Base-by-base conservation (phyloP, 225 moss, liverwort and hornwort genomes). In the Polytrichum commune region DNA sequence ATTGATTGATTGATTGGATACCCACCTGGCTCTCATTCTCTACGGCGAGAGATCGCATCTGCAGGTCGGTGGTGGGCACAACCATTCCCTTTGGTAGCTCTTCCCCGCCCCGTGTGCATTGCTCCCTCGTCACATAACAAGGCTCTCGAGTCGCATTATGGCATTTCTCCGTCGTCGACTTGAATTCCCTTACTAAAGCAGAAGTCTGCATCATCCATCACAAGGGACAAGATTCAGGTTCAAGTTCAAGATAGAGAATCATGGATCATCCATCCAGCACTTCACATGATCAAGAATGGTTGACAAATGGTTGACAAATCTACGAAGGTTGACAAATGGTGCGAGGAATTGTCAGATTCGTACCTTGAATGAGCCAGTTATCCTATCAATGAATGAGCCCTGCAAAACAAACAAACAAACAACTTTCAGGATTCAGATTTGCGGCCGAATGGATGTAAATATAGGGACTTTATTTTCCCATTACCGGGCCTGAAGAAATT, bases 51-150 rank as follows among this genome's bases (percentile, higher is more conserved):
- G 92, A 85, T 68, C 92, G 79, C 75, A 79, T 73, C 77, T 92
- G 90, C 73, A 90, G 79, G 77, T 95, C 90, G 27, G 90, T 78
- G 25, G 89, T 90, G 60, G 87, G 65, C 78, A 78, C 85, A 53
- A 92, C 64, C 46, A 95, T 86, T 63, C 79, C 86, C 30, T 63
- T 74, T 19, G 90, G 95, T 53, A 95, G 18, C 3, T 73, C 70
- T 56, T 83, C 77, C 9, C 61, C 80, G 60, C 54, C 63, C 19
- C 63, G 69, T 53, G 8, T 73, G 62, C 75, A 70, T 7, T 79
- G 84, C 28, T 53, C 53, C 71, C 73, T 79, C 0, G 84, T 73
- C 65, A 54, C 19, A 7, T 26, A 16, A n/a, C 9, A 46, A 13
- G 46, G 46, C 5, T 19, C 58, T 33, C 0, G 64, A 29, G 38